Conservation (phyloP, 2,329 filamentous ascomycete species). For the Diaporthe vaccinii region DNA sequence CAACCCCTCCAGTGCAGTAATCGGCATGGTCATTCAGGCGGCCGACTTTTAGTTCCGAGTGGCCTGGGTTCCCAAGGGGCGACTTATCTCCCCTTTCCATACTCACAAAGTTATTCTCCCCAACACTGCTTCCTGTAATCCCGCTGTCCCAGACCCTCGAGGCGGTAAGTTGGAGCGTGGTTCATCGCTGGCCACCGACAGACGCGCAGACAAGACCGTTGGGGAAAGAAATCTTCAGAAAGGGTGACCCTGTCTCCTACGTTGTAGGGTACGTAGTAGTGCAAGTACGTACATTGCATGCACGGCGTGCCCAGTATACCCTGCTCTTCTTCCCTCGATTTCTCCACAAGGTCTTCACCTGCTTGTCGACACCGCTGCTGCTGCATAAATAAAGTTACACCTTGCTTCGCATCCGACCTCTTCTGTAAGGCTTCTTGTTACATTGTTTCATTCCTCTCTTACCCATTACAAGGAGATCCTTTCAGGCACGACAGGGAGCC, state of each 20-base stretch:
- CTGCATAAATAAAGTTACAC: slow-evolving; percentile 24
- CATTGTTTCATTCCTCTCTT: slow-evolving; percentile 23
- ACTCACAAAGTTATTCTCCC: background rate
- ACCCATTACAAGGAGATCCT: slow-evolving; percentile 6
- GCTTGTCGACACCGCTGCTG: background rate
- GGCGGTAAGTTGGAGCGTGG: background rate
- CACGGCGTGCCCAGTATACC: background rate
- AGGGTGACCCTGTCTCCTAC: background rate
- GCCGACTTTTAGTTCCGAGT: background rate
- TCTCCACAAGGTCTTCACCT: background rate
- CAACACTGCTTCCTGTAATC: background rate
- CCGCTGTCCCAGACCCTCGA: background rate
- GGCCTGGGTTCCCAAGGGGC: background rate
- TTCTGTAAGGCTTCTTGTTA: slow-evolving; percentile 12
- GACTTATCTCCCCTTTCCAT: background rate
- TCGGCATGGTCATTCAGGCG: background rate
- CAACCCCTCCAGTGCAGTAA: slow-evolving; percentile 2
- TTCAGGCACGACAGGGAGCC: slow-evolving; percentile 5
- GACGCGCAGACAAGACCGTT: slow-evolving; percentile 2
- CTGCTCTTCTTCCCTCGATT: background rate
- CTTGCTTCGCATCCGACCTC: slow-evolving; percentile 19
- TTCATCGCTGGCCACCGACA: background rate
- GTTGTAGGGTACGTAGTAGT: background rate
- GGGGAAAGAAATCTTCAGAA: background rate
- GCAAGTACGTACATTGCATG: background rate